phyloP scores from a whole-genome alignment of 75 land plant species.

The Chamaecyparis obtusa region DNA sequence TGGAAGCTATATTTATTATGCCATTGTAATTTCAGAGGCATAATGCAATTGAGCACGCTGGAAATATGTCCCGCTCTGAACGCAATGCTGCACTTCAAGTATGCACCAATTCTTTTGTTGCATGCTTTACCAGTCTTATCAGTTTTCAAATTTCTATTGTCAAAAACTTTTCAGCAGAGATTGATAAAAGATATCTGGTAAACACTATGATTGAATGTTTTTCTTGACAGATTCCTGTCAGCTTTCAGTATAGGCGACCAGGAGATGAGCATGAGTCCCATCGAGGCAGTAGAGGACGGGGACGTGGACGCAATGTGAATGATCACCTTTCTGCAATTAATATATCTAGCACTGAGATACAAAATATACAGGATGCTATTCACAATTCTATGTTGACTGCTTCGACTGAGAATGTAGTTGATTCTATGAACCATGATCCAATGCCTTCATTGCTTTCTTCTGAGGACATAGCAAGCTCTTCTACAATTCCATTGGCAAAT shows the following conservation, averaged over 20 bases:
- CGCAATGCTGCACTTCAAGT: conserved; percentile 96
- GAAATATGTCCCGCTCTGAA: conserved; percentile 86
- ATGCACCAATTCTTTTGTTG: neutral
- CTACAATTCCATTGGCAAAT: neutral
- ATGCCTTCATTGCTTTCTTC: neutral
- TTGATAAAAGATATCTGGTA: neutral
- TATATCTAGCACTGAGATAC: conserved; percentile 36
- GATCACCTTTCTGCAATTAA: conserved; percentile 36
- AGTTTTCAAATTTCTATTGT: neutral
- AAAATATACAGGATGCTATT: conserved; percentile 19
- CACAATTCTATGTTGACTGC: conserved; percentile 18
- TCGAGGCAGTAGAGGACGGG: conserved; percentile 41
- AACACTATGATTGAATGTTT: neutral
- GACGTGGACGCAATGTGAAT: neutral
- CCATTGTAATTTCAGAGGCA: conserved; percentile 58
- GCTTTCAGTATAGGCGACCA: conserved; percentile 67
- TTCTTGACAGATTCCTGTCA: conserved; percentile 73
- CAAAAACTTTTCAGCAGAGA: neutral
- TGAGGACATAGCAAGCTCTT: neutral
- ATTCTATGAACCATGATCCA: neutral
- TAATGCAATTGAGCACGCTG: conserved; percentile 91
- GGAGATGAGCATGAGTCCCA: conserved; percentile 33
- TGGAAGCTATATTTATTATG: neutral
- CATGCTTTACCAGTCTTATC: neutral
- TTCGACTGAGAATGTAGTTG: neutral